These are phyloP conservation scores for Cucurbita ficifolia DNA, from an alignment of 306 rosid species.

Conservation along the genomic window DNA sequence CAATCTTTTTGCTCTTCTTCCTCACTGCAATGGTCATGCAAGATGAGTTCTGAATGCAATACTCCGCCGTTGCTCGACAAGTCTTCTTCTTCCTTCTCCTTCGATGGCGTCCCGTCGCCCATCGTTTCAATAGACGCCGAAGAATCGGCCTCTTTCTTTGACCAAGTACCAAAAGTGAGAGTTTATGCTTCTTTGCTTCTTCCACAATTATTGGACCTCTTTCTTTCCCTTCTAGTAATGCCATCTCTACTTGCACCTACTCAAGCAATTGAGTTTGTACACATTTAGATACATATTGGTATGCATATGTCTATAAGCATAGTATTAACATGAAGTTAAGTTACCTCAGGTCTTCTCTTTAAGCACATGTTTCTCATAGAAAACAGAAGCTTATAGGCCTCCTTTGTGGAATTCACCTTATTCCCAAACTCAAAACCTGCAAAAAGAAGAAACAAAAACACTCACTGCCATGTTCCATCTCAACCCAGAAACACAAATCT, in stretches of 20 bases:
- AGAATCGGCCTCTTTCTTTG: slow-evolving; percentile 42
- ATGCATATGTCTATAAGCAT: not conserved
- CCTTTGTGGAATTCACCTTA: slow-evolving; percentile 24
- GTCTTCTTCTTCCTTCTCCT: slow-evolving; percentile 3
- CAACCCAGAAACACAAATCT: not conserved
- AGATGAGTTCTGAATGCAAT: slow-evolving; percentile 62
- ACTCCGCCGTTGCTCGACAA: slow-evolving; percentile 27
- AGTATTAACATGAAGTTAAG: slow-evolving; percentile 8
- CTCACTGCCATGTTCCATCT: not conserved
- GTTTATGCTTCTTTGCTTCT: slow-evolving; percentile 58
- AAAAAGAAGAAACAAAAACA: not conserved
- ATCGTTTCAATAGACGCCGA: slow-evolving; percentile 29
- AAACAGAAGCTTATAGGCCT: slow-evolving; percentile 35
- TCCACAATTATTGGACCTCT: slow-evolving; percentile 49
- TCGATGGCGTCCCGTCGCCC: slow-evolving; percentile 16
- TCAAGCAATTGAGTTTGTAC: not conserved
- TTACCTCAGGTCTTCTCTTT: slow-evolving; percentile 49
- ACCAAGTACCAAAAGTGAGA: slow-evolving; percentile 55
- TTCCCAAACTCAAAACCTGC: slow-evolving; percentile 24
- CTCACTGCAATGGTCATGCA: slow-evolving; percentile 85
- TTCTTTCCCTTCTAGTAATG: slow-evolving; percentile 50
- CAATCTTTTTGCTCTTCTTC: slow-evolving; percentile 53
- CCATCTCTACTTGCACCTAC: slow-evolving; percentile 55
- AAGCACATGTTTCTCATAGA: slow-evolving; percentile 48
- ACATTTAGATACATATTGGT: not conserved